A percentile compares a stretch with the other conserved stretches of the same genome.
Conservation (phyloP, 2,329 filamentous ascomycete genomes). For the Trichophaea hybrida region DNA sequence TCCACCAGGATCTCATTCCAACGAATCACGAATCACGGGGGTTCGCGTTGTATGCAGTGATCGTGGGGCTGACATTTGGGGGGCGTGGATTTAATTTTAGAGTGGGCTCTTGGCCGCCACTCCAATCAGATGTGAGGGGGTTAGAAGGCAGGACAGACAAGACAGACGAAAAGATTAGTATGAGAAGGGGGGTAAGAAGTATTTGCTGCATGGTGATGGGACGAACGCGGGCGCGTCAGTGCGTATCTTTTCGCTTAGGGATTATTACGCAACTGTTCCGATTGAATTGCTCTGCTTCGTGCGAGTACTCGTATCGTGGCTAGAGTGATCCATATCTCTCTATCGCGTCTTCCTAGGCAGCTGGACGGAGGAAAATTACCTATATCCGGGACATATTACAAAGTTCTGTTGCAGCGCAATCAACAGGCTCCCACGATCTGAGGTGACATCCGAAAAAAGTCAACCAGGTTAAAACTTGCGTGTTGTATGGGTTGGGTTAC, state of each 20-base stretch:
- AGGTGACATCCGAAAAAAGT: neutral
- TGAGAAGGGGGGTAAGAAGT: neutral
- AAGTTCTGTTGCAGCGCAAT: neutral
- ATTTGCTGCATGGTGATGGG: too few relatives aligned
- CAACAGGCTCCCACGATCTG: neutral
- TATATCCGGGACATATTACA: neutral
- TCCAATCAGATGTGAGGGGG: neutral
- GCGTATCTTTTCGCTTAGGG: neutral
- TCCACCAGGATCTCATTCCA: too few relatives aligned
- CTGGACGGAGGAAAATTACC: neutral
- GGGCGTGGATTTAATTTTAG: too few relatives aligned
- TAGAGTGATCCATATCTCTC: too few relatives aligned
- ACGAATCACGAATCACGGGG: too few relatives aligned
- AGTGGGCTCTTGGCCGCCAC: too few relatives aligned
- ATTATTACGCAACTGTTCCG: neutral
- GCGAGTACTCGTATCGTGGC: too few relatives aligned
- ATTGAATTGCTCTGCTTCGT: neutral
- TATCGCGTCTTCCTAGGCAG: neutral
- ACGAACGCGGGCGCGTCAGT: neutral
- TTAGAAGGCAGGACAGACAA: neutral
- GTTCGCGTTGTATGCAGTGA: too few relatives aligned
- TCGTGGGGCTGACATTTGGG: too few relatives aligned
- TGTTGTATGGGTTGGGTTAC: too few relatives aligned
- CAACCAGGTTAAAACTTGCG: too few relatives aligned
- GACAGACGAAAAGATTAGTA: neutral